Percentiles rank a stretch among this genome's conserved stretches.
These are phyloP conservation scores for Elongisporangium anandrum DNA, from an alignment of 352 stramenopile genomes.

Conservation along the genomic window DNA sequence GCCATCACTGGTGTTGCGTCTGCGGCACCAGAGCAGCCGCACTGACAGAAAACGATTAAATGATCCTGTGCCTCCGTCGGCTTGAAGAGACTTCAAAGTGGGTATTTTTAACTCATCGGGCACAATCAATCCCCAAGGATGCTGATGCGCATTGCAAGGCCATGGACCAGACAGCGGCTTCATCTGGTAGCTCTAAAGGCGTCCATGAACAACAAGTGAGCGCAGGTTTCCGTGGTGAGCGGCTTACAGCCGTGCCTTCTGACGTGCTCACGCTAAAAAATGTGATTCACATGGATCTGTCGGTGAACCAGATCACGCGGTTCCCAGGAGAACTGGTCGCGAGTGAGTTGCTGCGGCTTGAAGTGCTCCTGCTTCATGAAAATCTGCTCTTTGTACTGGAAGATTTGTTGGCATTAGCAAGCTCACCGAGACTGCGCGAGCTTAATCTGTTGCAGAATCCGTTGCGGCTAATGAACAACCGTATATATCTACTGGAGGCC, in stretches of 20 bases:
- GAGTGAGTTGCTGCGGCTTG: conserved; percentile 31
- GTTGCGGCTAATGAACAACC: conserved; percentile 54
- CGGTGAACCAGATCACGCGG: conserved; percentile 48
- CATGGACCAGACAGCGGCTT: not conserved
- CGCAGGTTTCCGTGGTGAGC: conserved; percentile 26
- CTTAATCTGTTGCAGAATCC: conserved; percentile 56
- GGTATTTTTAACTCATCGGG: not conserved
- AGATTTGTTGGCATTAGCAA: conserved; percentile 51
- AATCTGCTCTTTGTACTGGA: conserved; percentile 66
- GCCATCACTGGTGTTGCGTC: conserved; percentile 21
- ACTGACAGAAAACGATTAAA: not conserved
- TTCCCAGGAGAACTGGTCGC: conserved; percentile 48
- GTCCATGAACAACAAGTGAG: conserved; percentile 9
- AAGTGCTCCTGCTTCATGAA: conserved; percentile 42
- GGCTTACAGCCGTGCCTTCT: conserved; percentile 30
- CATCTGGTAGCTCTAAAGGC: not conserved
- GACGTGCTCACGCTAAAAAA: conserved; percentile 52
- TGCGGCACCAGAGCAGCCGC: not conserved
- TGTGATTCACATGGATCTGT: conserved; percentile 50
- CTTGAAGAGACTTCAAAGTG: not conserved
- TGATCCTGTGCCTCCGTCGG: not conserved
- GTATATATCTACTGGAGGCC: conserved; percentile 64
- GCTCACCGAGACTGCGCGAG: conserved; percentile 37
- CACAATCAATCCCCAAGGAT: not conserved
- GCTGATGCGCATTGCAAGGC: not conserved